Evolutionary conservation across 257 asterid genomes (phyloP), one percentile per base, ranked within the genome.

Genomic region (Solanum etuberosum): DNA sequence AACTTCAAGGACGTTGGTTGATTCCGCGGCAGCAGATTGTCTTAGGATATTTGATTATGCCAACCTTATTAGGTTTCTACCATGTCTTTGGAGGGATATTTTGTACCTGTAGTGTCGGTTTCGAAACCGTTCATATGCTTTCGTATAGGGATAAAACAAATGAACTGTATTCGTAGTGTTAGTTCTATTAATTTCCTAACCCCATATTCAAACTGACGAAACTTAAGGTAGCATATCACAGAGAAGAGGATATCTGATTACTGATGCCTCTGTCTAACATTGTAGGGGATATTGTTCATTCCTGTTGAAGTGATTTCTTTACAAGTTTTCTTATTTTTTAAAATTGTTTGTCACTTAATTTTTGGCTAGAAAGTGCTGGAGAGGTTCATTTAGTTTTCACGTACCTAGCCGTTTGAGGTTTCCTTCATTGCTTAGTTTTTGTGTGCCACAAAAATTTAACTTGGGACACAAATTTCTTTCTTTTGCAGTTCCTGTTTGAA

Each of bases 401-500:
- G 27, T 63, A 71, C 71, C 46, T 85, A 43, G 40, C 77, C 8
- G 27, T 72, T 46, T 32, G 72, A 46, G n/a, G 82, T 72, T 71
- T 32, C 42, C 35, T 48, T 48, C 74, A 42, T 40, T 40, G 23
- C 73, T 57, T 70, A 31, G 71, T 46, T 18, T 71, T 7, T 71
- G 16, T 5, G 0, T 74, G 84, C 70, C 40, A 18, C 65, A 38
- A 32, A 38, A 46, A 80, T 80, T 48, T 27, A 16, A 27, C 29
- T 29, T 29, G 4, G 14, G 68, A 83, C 48, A 32, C 46, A 68
- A 10, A 63, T 71, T 76, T 42, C 86, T 68, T 83, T 48, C 67
- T 34, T 86, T 89, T 86, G 92, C 94, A 97, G 98, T 97, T 97
- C 92, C 96, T 97, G 85, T 94, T 94, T 90, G 88, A 91, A 82